Base-by-base conservation (phyloP, 1,284 basidiomycete genomes). In the Caloboletus firmus region DNA sequence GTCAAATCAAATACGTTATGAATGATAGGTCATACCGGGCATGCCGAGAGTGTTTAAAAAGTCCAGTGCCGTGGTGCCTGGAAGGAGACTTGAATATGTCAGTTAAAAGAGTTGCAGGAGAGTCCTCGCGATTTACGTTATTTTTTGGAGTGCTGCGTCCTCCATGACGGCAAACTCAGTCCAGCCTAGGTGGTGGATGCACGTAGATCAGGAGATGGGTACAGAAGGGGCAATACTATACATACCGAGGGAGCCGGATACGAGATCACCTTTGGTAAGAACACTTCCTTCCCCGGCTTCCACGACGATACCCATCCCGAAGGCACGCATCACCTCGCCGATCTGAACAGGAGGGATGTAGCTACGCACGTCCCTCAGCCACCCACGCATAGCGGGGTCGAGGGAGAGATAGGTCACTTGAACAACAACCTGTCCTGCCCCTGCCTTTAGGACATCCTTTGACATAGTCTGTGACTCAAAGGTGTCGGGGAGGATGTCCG, bases 321-420 rank as follows among this genome's bases (percentile, higher is more conserved):
- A 59, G 0, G 89, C 84, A 26, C 93, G 82, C 93, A 96, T 91
- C 26, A 85, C 84, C 69, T 86, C 90, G 24, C 90, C 90, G 57
- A 95, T 87, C 71, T 91, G 74, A 11, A 95, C 91, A 5, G 85
- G 87, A 18, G 79, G 80, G 20, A 87, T 45, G 62, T 89, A 91
- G 66, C 81, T 85, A 47, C 88, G 79, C 18, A 65, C 68, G 66
- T 93, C 89, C 49, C 80, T 82, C 49, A 96, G 66, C 80, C 88
- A 95, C 11, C 84, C 87, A 34, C 93, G 82, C 91, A 94, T 93
- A 1, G 90, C 89, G 32, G 92, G 90, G 65, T 94, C 92, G 53
- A 94, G 74, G 37, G 87, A 89, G 20, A 92, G 69, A 75, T 85
- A 92, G 45, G 85, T 84, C 52, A 89, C 81, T 64, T 84, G 80